These are phyloP conservation scores for Colletotrichum tropicicola DNA, from an alignment of 2,329 filamentous ascomycete species.

Conservation along the genomic window DNA sequence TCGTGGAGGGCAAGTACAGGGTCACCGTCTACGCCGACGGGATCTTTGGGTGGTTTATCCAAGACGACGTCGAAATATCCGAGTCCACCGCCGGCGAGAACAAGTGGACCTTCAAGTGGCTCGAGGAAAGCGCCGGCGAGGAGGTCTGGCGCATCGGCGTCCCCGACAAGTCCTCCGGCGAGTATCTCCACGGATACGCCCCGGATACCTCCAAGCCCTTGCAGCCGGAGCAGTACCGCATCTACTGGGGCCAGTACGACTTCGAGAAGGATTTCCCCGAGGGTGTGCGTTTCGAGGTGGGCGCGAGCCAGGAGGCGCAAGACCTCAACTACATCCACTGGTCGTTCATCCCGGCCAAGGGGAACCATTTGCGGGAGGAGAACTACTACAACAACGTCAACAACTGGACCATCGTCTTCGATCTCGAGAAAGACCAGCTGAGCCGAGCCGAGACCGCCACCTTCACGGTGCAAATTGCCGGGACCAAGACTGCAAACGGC, in stretches of 20 bases:
- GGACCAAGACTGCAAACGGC: slow-evolving; percentile 67
- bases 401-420: slow-evolving; percentile 68
- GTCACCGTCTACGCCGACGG: slow-evolving; percentile 70
- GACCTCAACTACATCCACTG: slow-evolving; percentile 74
- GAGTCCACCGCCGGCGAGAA: slow-evolving; percentile 46
- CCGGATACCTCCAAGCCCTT: slow-evolving; percentile 56
- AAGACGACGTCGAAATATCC: slow-evolving; percentile 59
- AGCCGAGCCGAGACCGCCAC: slow-evolving; percentile 60
- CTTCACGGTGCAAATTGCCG: slow-evolving; percentile 70
- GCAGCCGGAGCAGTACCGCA: slow-evolving; percentile 64
- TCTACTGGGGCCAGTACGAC: slow-evolving; percentile 70
- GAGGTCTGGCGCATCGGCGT: slow-evolving; percentile 71
- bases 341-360: slow-evolving; percentile 68
- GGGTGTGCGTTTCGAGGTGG: slow-evolving; percentile 66
- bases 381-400: slow-evolving; percentile 58
- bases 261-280: slow-evolving; percentile 67
- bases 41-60: slow-evolving; percentile 66
- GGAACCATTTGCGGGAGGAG: slow-evolving; percentile 53
- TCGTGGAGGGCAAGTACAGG: slow-evolving; percentile 67
- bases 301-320: slow-evolving; percentile 53
- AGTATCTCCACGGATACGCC: slow-evolving; percentile 66
- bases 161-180: slow-evolving; percentile 68
- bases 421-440: slow-evolving; percentile 52
- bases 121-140: slow-evolving; percentile 61
- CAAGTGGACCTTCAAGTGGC: slow-evolving; percentile 55